Base-by-base conservation (phyloP, 768 basidiomycete species). In the Lactarius hatsudake region DNA sequence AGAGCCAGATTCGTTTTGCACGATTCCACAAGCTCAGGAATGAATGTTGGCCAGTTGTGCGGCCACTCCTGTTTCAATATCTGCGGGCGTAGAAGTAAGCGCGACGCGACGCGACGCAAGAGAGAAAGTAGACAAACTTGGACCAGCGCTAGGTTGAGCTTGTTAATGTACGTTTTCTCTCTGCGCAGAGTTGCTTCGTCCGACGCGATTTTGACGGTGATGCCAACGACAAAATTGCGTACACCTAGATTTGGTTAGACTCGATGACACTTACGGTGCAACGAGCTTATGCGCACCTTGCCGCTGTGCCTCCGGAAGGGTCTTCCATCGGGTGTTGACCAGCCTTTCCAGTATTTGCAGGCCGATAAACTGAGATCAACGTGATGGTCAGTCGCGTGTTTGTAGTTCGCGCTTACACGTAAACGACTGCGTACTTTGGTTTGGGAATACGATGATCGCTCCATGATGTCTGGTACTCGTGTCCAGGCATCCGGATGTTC, bases 31-130 rank as follows among this genome's bases (percentile, higher is more conserved):
- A 98, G 91, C 78, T 98, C 96, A 13, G 92, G 88, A 73, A 98
- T 97, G 81, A 98, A 98, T 26, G 86, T 92, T 38, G 96, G 96
- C 97, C 97, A 99, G 74, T 97, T 95, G 76, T 97, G 93, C 30
- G 96, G 96, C 97, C 97, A 99, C 77, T 98, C 97, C 81, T 98
- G 97, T 79, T 98, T 99, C 71, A 99, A 81, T 68, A 99, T 97
- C 95, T 99, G 74, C 23, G 34, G 15, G 51, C 45, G n/a, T 13
- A 51, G 58, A 17, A 8, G 61, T 53, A 36, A 67, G 59, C 32
- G 51, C 51, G 53, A 65, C 34, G 51, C 51, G 53, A 65, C 34
- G 62, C 51, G 34, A 55, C 28, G 30, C 36, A 28, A 68, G 40
- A 63, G 18, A 42, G 48, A 57, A 40, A 57, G 30, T 7, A 10